A percentile compares a stretch with the other conserved stretches of the same genome.
These are phyloP conservation scores for Zopfochytrium polystomum DNA, from an alignment of 371 early-diverging fungal species.

Conservation along the genomic window DNA sequence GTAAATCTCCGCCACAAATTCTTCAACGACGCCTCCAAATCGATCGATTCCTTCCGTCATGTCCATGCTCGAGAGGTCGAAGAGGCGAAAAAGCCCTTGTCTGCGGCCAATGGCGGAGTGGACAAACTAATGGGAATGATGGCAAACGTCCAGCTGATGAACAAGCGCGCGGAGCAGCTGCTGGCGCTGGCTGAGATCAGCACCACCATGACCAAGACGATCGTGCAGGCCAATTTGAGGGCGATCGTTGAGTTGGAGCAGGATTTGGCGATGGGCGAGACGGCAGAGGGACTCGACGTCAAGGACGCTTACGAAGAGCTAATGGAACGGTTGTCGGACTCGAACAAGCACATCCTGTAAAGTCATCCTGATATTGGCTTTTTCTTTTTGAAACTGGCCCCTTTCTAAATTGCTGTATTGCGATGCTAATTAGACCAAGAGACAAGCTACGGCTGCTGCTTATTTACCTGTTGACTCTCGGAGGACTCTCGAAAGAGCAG, in stretches of 20 bases:
- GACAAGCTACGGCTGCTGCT: conserved; percentile 8
- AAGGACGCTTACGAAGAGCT: not conserved
- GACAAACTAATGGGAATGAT: not conserved
- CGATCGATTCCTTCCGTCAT: not conserved
- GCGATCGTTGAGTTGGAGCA: conserved; percentile 57
- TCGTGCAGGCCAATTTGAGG: not conserved
- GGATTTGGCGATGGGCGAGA: conserved; percentile 84
- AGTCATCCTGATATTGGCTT: too few relatives aligned
- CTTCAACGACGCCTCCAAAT: conserved; percentile 26
- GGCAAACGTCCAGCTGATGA: not conserved
- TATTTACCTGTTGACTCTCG: conserved; percentile 31
- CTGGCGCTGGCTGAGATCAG: not conserved
- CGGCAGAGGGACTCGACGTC: conserved; percentile 61
- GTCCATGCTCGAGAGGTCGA: not conserved
- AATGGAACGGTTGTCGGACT: not conserved
- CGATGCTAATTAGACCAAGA: conserved; percentile 8
- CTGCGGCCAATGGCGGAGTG: not conserved
- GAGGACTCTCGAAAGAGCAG: too few relatives aligned
- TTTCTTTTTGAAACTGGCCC: too few relatives aligned
- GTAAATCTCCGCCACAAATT: conserved; percentile 34
- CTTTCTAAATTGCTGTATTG: conserved; percentile 10
- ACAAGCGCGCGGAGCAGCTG: not conserved
- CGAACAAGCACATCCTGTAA: too few relatives aligned
- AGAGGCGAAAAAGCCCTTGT: not conserved
- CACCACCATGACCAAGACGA: not conserved